A percentile compares a stretch with the other conserved stretches of the same genome.
These are phyloP conservation scores for Galium porrigens DNA, from an alignment of 305 asterid genomes.

Conservation along the genomic window DNA sequence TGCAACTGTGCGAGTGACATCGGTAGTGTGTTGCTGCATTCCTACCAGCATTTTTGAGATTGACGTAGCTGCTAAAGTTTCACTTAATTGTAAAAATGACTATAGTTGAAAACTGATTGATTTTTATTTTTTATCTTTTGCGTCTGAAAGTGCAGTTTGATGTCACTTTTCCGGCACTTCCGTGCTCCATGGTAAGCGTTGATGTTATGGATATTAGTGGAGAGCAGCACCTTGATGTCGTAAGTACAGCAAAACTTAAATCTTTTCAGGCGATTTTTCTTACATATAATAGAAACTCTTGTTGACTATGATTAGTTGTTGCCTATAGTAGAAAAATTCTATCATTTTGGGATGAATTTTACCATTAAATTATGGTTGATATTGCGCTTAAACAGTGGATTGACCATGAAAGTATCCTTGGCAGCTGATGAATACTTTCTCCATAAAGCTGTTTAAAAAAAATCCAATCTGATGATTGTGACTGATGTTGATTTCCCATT, in stretches of 20 bases:
- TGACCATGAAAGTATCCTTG: background rate
- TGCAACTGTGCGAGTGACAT: background rate
- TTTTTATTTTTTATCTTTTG: conserved; percentile 15
- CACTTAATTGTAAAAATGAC: background rate
- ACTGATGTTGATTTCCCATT: conserved; percentile 17
- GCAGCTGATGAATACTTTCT: conserved; percentile 1
- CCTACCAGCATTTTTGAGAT: background rate
- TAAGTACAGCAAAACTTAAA: conserved; percentile 30
- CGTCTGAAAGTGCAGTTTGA: conserved; percentile 69
- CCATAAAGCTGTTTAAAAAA: background rate
- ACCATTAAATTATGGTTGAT: background rate
- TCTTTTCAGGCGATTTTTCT: background rate
- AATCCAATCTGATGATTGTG: background rate
- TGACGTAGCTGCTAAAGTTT: conserved; percentile 3
- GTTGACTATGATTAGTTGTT: background rate
- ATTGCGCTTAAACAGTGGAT: background rate
- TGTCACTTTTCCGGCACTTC: conserved; percentile 86
- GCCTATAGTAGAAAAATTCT: background rate
- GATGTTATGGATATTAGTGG: conserved; percentile 99
- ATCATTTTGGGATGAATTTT: background rate
- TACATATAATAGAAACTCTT: background rate
- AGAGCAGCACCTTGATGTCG: conserved; percentile 95
- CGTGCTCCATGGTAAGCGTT: conserved; percentile 79
- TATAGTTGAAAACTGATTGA: conserved; percentile 12
- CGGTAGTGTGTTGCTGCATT: background rate